These are phyloP conservation scores for Wickerhamomyces alni DNA, from an alignment of 805 yeast species.

Conservation along the genomic window DNA sequence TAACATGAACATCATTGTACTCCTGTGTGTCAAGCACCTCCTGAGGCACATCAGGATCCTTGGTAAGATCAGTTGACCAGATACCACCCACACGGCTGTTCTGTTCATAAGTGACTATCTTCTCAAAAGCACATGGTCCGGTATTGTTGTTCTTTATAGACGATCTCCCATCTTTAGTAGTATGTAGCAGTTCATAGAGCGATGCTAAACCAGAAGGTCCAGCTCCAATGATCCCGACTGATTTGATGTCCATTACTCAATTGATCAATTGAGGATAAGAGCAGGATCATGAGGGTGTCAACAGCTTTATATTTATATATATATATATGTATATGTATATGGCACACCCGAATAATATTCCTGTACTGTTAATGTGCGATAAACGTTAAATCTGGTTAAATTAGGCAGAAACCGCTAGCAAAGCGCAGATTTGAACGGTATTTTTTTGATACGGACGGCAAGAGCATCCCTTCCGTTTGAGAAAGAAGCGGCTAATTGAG, in stretches of 20 bases:
- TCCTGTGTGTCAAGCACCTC: neutral
- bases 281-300: too few species aligned
- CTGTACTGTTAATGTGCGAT: too few species aligned
- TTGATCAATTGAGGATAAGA: too few species aligned
- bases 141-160: constrained; percentile 5
- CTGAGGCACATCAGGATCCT: constrained; percentile 1
- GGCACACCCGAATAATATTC: too few species aligned
- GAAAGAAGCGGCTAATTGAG: too few species aligned
- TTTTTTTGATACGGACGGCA: too few species aligned
- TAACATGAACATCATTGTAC: neutral
- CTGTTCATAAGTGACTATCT: constrained; percentile 1
- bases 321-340: too few species aligned
- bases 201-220: constrained; percentile 26
- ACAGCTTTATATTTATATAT: too few species aligned
- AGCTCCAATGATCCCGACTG: constrained; percentile 27
- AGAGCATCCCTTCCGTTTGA: too few species aligned
- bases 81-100: constrained; percentile 1
- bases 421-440: too few species aligned
- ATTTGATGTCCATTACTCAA: constrained; percentile 11
- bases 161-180: constrained; percentile 22
- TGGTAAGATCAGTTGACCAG: neutral
- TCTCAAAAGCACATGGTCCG: neutral
- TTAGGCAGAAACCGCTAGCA: too few species aligned
- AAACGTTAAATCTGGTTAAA: too few species aligned
- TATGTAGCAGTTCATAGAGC: constrained; percentile 24